A percentile compares a stretch with the other conserved stretches of the same genome.
These are phyloP conservation scores for Wolfiporia cocos DNA, from an alignment of 1,284 basidiomycete species.

Conservation along the genomic window DNA sequence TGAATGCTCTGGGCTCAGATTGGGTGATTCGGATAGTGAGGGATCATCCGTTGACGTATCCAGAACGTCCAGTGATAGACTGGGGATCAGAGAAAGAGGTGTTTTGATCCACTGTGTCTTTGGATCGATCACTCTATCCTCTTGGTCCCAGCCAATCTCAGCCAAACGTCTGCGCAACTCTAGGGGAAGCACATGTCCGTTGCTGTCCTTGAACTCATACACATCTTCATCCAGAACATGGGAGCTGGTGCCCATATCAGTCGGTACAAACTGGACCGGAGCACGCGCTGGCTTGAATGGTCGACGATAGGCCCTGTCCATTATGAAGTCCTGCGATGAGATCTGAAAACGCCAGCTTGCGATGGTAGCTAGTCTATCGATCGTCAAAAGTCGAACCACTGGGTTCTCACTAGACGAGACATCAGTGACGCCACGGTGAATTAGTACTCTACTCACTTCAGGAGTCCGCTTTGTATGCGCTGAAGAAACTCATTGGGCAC, in stretches of 20 bases:
- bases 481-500: slow-evolving; percentile 37
- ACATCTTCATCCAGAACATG: slow-evolving; percentile 50
- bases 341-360: slow-evolving; percentile 64
- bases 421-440: no score
- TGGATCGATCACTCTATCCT: slow-evolving; percentile 47
- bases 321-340: slow-evolving; percentile 49
- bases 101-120: slow-evolving; percentile 52
- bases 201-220: slow-evolving; percentile 40
- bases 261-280: slow-evolving; percentile 61
- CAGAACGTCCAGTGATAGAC: slow-evolving; percentile 44
- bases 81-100: slow-evolving; percentile 58
- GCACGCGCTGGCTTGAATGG: slow-evolving; percentile 64
- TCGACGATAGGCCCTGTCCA: slow-evolving; percentile 50
- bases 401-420: slow-evolving; percentile 24
- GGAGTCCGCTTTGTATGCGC: no score
- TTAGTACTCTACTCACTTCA: slow-evolving; percentile 35
- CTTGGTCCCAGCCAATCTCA: slow-evolving; percentile 68
- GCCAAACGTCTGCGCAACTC: slow-evolving; percentile 58
- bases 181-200: slow-evolving; percentile 41
- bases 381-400: slow-evolving; percentile 38
- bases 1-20: slow-evolving; percentile 31
- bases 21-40: slow-evolving; percentile 20
- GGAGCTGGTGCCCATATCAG: slow-evolving; percentile 57
- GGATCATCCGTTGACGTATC: slow-evolving; percentile 23
- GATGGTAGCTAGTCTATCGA: slow-evolving; percentile 47